phyloP scores from a whole-genome alignment of 352 stramenopile genomes.

The Salisapilia sapeloensis region DNA sequence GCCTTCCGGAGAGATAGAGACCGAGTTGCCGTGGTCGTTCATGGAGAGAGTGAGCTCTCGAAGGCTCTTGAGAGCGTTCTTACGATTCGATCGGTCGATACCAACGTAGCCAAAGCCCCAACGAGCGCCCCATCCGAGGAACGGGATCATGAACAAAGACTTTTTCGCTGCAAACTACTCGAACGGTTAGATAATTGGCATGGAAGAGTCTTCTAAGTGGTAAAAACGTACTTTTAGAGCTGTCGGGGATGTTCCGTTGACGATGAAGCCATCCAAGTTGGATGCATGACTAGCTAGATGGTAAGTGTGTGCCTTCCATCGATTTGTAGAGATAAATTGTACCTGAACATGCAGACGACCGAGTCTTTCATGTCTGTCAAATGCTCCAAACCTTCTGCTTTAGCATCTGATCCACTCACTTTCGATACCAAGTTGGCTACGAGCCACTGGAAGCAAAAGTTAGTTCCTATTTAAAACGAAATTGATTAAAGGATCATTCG shows the following conservation, averaged over 20 bases:
- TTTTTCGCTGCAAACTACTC: constrained; percentile 78
- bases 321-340: not conserved
- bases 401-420: constrained; percentile 22
- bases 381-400: constrained; percentile 31
- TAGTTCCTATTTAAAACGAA: not conserved
- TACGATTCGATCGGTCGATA: constrained; percentile 57
- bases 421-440: constrained; percentile 38
- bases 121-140: constrained; percentile 49
- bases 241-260: constrained; percentile 48
- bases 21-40: constrained; percentile 50
- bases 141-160: constrained; percentile 63
- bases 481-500: constrained; percentile 2
- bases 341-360: constrained; percentile 76
- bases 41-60: constrained; percentile 49
- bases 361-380: constrained; percentile 33
- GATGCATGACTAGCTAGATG: constrained; percentile 34
- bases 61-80: constrained; percentile 42
- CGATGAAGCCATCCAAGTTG: constrained; percentile 71
- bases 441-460: constrained; percentile 7
- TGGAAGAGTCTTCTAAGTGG: not conserved
- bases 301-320: too few species aligned
- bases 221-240: constrained; percentile 41
- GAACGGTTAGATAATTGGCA: constrained; percentile 1
- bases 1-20: constrained; percentile 71
- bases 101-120: constrained; percentile 69